Conservation (phyloP, 805 yeast species). For the Hanseniaspora lachancei region DNA sequence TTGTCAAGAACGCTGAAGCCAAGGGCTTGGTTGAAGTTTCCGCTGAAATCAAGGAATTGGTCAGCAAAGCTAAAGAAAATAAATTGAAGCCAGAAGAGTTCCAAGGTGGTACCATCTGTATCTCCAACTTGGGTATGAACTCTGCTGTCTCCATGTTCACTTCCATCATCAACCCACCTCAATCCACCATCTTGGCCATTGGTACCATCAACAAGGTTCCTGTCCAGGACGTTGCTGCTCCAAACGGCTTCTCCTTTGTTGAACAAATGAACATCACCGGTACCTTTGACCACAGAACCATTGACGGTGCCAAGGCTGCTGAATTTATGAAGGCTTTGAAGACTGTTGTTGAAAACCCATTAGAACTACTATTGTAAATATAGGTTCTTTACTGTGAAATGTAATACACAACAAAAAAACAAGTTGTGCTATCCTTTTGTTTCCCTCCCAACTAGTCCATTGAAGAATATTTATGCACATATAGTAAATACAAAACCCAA, state of each 20-base stretch:
- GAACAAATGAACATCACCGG: conserved; percentile 86
- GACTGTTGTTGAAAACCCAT: conserved; percentile 85
- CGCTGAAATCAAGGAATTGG: conserved; percentile 73
- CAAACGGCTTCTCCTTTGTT: conserved; percentile 84
- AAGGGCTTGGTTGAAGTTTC: conserved; percentile 82
- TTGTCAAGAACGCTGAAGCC: conserved; percentile 73
- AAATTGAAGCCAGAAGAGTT: conserved; percentile 91
- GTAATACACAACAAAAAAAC: background rate
- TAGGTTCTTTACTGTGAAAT: background rate
- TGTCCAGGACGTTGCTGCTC: conserved; percentile 80
- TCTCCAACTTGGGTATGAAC: conserved; percentile 98
- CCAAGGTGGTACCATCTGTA: conserved; percentile 98
- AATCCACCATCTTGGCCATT: conserved; percentile 82
- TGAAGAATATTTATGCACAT: background rate
- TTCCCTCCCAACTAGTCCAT: background rate
- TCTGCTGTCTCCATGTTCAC: conserved; percentile 84
- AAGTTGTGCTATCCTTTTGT: background rate
- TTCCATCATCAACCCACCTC: conserved; percentile 96
- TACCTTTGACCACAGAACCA: conserved; percentile 93
- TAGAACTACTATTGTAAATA: conserved; percentile 68
- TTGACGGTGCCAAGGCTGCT: conserved; percentile 97
- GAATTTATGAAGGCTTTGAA: conserved; percentile 91
- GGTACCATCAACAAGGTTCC: conserved; percentile 90
- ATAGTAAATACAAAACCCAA: background rate
- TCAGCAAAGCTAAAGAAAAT: conserved; percentile 89